A percentile compares a stretch with the other conserved stretches of the same genome.
Conservation (phyloP, 108 stramenopile genomes). For the Nitzschia palea region DNA sequence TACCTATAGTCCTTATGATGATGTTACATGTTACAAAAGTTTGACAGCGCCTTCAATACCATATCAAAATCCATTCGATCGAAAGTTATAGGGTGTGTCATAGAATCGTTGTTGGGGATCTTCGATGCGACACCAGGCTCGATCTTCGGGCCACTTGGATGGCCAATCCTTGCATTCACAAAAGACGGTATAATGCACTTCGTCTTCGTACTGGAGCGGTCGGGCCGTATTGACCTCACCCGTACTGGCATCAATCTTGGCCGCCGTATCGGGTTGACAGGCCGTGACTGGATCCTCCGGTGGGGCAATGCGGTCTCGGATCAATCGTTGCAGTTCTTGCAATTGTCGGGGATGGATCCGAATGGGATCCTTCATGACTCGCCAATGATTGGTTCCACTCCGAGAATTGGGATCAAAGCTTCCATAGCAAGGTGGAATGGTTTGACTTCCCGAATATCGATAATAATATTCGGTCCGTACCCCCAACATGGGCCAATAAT, state of each 20-base stretch:
- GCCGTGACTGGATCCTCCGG: constrained; percentile 2
- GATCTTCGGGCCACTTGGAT: constrained; percentile 38
- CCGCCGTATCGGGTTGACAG: constrained; percentile 36
- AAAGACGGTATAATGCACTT: constrained; percentile 27
- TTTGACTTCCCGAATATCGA: constrained; percentile 33
- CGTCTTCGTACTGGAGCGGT: constrained; percentile 30
- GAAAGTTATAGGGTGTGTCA: constrained; percentile 47
- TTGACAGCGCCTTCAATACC: no score
- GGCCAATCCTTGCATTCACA: constrained; percentile 53
- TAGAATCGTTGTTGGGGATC: constrained; percentile 32
- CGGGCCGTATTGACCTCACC: constrained; percentile 33
- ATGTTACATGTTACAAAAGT: no score
- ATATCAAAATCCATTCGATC: constrained; percentile 19
- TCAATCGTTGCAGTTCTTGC: constrained; percentile 29
- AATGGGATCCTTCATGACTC: constrained; percentile 48
- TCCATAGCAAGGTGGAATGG: constrained; percentile 48
- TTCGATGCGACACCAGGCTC: constrained; percentile 32
- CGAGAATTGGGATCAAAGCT: background rate
- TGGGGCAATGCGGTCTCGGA: constrained; percentile 44
- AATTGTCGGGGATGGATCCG: constrained; percentile 36
- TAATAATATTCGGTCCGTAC: constrained; percentile 40
- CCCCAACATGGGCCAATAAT: constrained; percentile 40
- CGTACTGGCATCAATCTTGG: constrained; percentile 14
- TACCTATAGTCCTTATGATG: no score
- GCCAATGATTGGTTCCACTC: constrained; percentile 29